These are phyloP conservation scores for Sedum album DNA, from an alignment of 164 flowering plant species.

Conservation along the genomic window DNA sequence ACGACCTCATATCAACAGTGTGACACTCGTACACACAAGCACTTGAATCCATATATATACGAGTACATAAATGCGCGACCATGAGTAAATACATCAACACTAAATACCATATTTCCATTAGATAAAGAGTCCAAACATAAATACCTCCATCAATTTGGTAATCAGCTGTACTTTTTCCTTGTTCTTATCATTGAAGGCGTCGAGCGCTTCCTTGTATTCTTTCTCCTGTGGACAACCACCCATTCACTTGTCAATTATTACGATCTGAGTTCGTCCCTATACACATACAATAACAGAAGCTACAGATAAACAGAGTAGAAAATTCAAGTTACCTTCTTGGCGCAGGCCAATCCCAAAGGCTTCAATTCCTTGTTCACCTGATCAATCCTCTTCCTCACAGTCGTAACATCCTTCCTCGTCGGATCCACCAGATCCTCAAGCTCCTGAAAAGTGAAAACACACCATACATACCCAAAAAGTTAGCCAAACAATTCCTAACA, in stretches of 20 bases:
- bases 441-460: constrained; percentile 37
- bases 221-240: constrained; percentile 30
- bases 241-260: constrained; percentile 8
- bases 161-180: constrained; percentile 61
- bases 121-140: background rate
- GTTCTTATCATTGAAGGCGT: constrained; percentile 61
- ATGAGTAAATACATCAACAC: background rate
- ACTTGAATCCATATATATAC: background rate
- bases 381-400: constrained; percentile 80
- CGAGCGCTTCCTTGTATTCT: constrained; percentile 70
- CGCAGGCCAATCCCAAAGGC: constrained; percentile 71
- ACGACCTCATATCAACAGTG: background rate
- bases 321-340: constrained; percentile 60
- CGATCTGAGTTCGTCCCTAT: background rate
- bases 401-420: constrained; percentile 74
- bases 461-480: background rate
- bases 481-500: background rate
- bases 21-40: background rate
- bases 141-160: constrained; percentile 57
- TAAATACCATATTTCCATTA: background rate
- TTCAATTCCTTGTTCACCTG: constrained; percentile 66
- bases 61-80: background rate
- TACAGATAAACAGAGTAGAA: no score
- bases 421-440: constrained; percentile 85
- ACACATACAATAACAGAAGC: background rate